These are phyloP conservation scores for Heimioporus retisporus DNA, from an alignment of 1,284 basidiomycete genomes.

Conservation along the genomic window DNA sequence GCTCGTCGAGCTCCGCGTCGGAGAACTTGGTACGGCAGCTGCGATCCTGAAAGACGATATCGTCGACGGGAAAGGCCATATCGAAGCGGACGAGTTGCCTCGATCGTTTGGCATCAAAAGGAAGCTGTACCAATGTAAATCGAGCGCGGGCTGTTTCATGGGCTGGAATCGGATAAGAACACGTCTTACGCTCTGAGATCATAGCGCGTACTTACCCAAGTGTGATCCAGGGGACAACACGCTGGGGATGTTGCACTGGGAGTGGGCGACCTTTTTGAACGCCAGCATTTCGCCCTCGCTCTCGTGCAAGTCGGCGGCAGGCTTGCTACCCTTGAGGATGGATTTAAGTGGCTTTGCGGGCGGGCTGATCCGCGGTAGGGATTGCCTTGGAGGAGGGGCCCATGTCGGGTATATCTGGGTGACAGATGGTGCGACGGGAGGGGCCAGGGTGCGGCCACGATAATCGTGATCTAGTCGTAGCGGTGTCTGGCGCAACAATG, in stretches of 20 bases:
- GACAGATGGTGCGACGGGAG: slow-evolving; percentile 32
- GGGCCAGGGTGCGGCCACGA: slow-evolving; percentile 25
- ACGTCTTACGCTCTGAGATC: too few species aligned
- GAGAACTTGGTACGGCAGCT: slow-evolving; percentile 28
- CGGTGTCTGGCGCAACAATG: too few species aligned
- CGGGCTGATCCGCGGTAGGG: slow-evolving; percentile 34
- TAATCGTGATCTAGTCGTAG: too few species aligned
- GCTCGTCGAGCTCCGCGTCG: slow-evolving; percentile 44
- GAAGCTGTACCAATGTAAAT: slow-evolving; percentile 55
- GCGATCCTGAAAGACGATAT: slow-evolving; percentile 31
- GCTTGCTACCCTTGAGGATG: slow-evolving; percentile 42
- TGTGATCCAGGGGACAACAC: slow-evolving; percentile 33
- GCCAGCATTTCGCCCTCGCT: slow-evolving; percentile 41
- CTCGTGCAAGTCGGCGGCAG: slow-evolving; percentile 36
- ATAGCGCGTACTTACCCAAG: slow-evolving; percentile 26
- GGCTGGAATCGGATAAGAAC: slow-evolving; percentile 41
- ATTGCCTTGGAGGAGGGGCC: slow-evolving; percentile 28
- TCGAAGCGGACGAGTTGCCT: slow-evolving; percentile 42
- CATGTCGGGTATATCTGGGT: slow-evolving; percentile 34
- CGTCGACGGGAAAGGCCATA: slow-evolving; percentile 36
- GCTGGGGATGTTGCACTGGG: slow-evolving; percentile 36
- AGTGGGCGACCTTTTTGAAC: slow-evolving; percentile 32
- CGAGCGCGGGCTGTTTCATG: slow-evolving; percentile 37
- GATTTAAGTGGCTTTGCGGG: slow-evolving; percentile 36
- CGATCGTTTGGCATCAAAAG: slow-evolving; percentile 38